phyloP scores from a whole-genome alignment of 2,329 filamentous ascomycete genomes.

The Cadophora sp. region DNA sequence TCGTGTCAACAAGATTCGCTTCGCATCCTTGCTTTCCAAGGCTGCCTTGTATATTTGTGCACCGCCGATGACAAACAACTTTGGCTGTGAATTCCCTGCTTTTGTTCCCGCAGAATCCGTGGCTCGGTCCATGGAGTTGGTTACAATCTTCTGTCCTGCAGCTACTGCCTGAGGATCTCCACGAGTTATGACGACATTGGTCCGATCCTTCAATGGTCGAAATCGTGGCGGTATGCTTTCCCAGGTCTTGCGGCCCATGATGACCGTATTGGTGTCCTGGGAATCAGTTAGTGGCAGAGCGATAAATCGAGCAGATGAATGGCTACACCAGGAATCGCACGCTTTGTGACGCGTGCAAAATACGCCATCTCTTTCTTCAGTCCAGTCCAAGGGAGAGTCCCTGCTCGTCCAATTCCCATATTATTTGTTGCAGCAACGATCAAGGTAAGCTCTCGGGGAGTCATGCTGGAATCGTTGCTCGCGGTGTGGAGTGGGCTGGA shows the following conservation, averaged over 20 bases:
- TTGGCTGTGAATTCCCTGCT: conserved; percentile 1
- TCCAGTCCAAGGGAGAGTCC: conserved; percentile 86
- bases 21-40: conserved; percentile 63
- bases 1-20: conserved; percentile 72
- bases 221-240: conserved; percentile 83
- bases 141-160: conserved; percentile 12
- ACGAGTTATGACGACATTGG: conserved; percentile 83
- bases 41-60: conserved; percentile 82
- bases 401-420: conserved; percentile 85
- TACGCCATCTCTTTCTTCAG: conserved; percentile 93
- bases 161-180: conserved; percentile 45
- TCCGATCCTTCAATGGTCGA: conserved; percentile 77
- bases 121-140: conserved; percentile 28
- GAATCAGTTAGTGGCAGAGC: neutral
- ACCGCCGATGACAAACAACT: conserved; percentile 87
- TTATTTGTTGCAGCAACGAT: conserved; percentile 90
- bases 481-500: neutral
- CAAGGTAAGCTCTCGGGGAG: conserved; percentile 72
- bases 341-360: conserved; percentile 87
- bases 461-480: conserved; percentile 20
- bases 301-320: neutral
- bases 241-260: conserved; percentile 99
- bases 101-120: conserved; percentile 3
- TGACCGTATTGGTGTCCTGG: conserved; percentile 69
- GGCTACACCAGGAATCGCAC: conserved; percentile 50